Evolutionary conservation across 345 rosid species (phyloP).

Genomic region (Schrenkiella parvula): DNA sequence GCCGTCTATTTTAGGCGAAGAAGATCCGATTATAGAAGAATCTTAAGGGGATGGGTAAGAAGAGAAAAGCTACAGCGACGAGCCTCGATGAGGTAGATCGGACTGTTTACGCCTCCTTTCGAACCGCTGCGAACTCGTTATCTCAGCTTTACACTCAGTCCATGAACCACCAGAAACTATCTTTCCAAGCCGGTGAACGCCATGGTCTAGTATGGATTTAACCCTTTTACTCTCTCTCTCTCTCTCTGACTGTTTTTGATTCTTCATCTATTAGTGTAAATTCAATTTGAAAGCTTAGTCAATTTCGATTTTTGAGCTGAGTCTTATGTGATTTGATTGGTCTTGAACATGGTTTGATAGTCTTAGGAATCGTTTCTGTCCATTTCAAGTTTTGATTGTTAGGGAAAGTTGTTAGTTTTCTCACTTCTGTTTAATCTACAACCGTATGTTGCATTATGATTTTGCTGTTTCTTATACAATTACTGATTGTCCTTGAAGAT

Average conservation of each 20-base stretch:
- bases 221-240: not conserved
- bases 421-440: not conserved
- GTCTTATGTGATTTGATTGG: not conserved
- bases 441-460: not conserved
- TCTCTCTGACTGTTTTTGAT: not conserved
- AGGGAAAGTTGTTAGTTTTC: not conserved
- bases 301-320: not conserved
- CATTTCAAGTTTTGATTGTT: not conserved
- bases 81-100: conserved; percentile 99
- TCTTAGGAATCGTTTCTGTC: not conserved
- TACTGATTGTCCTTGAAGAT: not conserved
- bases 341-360: not conserved
- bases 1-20: not conserved
- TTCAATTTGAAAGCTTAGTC: not conserved
- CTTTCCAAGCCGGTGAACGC: conserved; percentile 76
- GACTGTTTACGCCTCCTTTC: conserved; percentile 79
- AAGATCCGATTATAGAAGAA: not conserved
- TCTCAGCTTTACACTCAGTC: conserved; percentile 86
- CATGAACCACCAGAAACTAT: conserved; percentile 70
- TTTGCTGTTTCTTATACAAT: not conserved
- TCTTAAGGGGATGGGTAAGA: conserved; percentile 63
- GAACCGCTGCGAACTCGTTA: conserved; percentile 83
- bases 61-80: conserved; percentile 79
- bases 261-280: not conserved
- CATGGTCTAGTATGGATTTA: conserved; percentile 46